Percentiles rank a stretch among this genome's conserved stretches.
Conservation (phyloP, 345 rosid genomes). For the Murraya koenigii region DNA sequence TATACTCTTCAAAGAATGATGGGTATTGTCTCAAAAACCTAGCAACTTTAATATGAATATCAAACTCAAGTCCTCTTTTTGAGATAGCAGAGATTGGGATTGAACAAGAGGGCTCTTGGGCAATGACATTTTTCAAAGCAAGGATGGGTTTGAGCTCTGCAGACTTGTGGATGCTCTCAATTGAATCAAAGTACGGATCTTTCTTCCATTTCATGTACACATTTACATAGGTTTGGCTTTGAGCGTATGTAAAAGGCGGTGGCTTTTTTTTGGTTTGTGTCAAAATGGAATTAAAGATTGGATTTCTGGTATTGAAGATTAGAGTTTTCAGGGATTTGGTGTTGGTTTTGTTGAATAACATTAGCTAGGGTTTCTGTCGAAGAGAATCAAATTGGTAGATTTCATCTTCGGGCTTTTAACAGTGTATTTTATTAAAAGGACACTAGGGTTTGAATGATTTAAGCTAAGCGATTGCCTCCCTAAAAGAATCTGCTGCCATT, state of each 20-base stretch:
- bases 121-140: slow-evolving; percentile 63
- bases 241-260: slow-evolving; percentile 24
- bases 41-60: slow-evolving; percentile 64
- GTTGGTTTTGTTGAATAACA: slow-evolving; percentile 35
- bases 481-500: no score
- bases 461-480: no score
- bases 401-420: no score
- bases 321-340: slow-evolving; percentile 34
- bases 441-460: no score
- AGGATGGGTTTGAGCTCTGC: slow-evolving; percentile 58
- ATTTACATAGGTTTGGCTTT: slow-evolving; percentile 49
- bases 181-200: slow-evolving; percentile 62
- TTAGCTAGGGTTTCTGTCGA: neutral
- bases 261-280: neutral
- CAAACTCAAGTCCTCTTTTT: slow-evolving; percentile 67
- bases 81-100: slow-evolving; percentile 71
- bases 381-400: neutral
- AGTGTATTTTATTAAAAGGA: no score
- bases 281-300: slow-evolving; percentile 2
- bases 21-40: slow-evolving; percentile 69
- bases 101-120: slow-evolving; percentile 46
- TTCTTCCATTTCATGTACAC: slow-evolving; percentile 95
- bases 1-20: slow-evolving; percentile 74
- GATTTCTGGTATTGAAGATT: slow-evolving; percentile 20
- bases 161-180: slow-evolving; percentile 70